Base-by-base conservation (phyloP, 2,329 filamentous ascomycete genomes). In the Pleomassaria siparia region DNA sequence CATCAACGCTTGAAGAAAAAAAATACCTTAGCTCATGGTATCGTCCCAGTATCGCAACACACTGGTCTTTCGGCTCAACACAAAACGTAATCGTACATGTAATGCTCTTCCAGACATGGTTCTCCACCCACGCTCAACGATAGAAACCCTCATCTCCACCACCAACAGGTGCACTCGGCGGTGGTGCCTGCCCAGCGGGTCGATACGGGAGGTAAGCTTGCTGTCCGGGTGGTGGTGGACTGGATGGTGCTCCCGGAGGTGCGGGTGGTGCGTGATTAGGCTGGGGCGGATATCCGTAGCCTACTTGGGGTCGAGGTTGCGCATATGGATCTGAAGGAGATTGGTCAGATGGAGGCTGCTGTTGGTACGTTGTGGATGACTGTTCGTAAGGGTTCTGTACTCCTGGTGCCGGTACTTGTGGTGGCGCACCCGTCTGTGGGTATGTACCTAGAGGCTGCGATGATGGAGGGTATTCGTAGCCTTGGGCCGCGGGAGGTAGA, bases 131-230 rank as follows among this genome's bases (percentile, higher is more conserved):
- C 35, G 3, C 18, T 37, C 7, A 22, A 22, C 58, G 37, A 49
- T 62, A 62, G 29, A 59, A 62, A 15, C 69, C 69, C 16, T 70
- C 69, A 22, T 59, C 59, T 25, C 52, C 56, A 13, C 60, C 66
- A 3, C 63, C 64, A 0, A 56, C 56, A 2, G 62, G 62, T 13
- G 63, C 63, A 44, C 61, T 63, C 18, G 61, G 60, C 12, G n/a
- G n/a, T n/a, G n/a, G n/a, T n/a, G 58, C 66, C 44, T 64, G 56
- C 10, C 61, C 58, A 21, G 53, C 58, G n/a, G 72, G 72, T 7
- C 70, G 50, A 49, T 69, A 69, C 22, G 67, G 55, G 9, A 69
- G 25, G 49, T 71, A 70, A 0, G 43, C 50, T 36, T 64, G 60
- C 29, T 47, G 53, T 10, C 20, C 25, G 25, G 63, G 64, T 13